Evolutionary conservation across 2,329 filamentous ascomycete species (phyloP).

Genomic region (Colletotrichum sp.): DNA sequence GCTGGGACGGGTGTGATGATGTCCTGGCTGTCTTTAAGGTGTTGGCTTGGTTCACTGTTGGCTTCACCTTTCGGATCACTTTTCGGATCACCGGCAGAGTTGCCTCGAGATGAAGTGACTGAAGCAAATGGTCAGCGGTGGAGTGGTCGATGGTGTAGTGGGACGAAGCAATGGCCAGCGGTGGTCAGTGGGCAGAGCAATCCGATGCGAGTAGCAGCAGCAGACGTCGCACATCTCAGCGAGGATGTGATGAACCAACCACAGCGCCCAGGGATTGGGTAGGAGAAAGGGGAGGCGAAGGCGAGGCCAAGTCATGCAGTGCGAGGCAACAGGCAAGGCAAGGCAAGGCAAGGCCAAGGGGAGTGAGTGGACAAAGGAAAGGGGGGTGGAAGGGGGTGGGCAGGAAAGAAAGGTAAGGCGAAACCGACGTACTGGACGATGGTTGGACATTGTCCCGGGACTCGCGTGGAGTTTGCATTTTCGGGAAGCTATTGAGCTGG

Average conservation of each 20-base stretch:
- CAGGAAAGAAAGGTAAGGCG: neutral
- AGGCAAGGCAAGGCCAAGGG: neutral
- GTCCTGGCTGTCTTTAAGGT: neutral
- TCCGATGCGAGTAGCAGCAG: conserved; percentile 12
- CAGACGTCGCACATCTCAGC: neutral
- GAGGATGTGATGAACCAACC: conserved; percentile 15
- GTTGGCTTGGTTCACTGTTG: neutral
- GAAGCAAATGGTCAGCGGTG: neutral
- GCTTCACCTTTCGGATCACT: neutral
- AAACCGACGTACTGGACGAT: conserved; percentile 18
- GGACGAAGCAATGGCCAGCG: neutral
- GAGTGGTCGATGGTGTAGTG: neutral
- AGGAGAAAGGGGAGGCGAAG: neutral
- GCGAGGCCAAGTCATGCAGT: neutral
- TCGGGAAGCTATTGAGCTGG: conserved; percentile 9
- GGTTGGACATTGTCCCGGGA: conserved; percentile 9
- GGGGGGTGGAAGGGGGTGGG: neutral
- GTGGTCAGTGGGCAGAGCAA: conserved; percentile 15
- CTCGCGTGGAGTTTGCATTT: conserved; percentile 20
- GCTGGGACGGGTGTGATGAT: neutral
- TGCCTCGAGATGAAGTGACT: neutral
- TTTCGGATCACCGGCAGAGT: conserved; percentile 4
- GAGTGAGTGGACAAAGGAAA: neutral
- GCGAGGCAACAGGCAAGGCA: neutral
- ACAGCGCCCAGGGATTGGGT: neutral